These are phyloP conservation scores for Friedmanniomyces endolithicus DNA, from an alignment of 495 filamentous ascomycete genomes.

Conservation along the genomic window DNA sequence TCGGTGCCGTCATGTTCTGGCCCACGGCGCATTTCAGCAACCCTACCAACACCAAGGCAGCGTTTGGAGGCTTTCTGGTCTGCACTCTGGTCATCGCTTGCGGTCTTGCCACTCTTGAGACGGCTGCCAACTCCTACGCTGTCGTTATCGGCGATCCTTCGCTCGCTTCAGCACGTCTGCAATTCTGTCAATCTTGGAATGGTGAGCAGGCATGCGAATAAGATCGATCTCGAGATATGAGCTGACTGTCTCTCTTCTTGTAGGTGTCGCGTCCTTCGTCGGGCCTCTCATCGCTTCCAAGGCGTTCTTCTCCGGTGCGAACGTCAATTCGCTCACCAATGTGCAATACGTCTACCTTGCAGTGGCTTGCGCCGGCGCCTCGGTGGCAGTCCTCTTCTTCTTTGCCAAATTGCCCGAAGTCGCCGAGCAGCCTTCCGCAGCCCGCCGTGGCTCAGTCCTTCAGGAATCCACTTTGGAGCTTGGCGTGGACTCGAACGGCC, in stretches of 20 bases:
- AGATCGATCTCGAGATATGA: too few relatives aligned
- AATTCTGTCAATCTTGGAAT: constrained; percentile 23
- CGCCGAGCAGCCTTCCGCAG: constrained; percentile 5
- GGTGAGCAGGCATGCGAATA: neutral
- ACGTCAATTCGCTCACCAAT: constrained; percentile 20
- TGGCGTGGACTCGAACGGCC: constrained; percentile 12
- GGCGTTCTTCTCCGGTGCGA: constrained; percentile 32
- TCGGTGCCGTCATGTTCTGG: constrained; percentile 23
- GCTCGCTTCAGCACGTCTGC: constrained; percentile 17
- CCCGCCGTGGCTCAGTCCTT: constrained; percentile 5
- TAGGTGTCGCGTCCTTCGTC: constrained; percentile 16
- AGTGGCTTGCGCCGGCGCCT: constrained; percentile 17
- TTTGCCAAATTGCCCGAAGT: constrained; percentile 23
- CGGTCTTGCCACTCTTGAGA: constrained; percentile 23
- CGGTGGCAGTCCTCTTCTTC: constrained; percentile 22
- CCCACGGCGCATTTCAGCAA: constrained; percentile 17
- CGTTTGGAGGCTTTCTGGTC: constrained; percentile 21
- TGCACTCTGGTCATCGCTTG: constrained; percentile 22
- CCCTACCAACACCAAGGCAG: constrained; percentile 7
- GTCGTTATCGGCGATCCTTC: constrained; percentile 22
- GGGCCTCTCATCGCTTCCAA: constrained; percentile 23
- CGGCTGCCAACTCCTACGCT: constrained; percentile 34
- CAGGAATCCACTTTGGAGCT: constrained; percentile 11
- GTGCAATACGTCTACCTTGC: constrained; percentile 25
- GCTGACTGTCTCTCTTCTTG: too few relatives aligned